These are phyloP conservation scores for Phytophthora pluvialis DNA, from an alignment of 352 stramenopile genomes.

Conservation along the genomic window DNA sequence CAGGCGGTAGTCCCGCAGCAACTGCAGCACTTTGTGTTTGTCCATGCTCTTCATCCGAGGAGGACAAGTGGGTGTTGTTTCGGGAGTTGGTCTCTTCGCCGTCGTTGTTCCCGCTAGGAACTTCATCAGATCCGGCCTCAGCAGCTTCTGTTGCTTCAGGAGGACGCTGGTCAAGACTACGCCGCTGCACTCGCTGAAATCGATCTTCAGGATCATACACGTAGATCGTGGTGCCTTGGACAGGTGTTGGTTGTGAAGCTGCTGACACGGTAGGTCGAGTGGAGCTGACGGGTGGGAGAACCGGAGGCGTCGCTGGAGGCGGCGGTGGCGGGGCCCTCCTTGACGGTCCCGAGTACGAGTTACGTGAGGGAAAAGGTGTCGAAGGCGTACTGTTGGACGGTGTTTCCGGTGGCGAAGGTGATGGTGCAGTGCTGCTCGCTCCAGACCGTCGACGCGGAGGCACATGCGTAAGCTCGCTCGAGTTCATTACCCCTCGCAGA, in stretches of 20 bases:
- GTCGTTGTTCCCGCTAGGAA: conserved; percentile 4
- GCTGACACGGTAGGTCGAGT: conserved; percentile 7
- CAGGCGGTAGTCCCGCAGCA: conserved; percentile 4
- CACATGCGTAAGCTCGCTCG: conserved; percentile 61
- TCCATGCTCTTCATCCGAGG: conserved; percentile 39
- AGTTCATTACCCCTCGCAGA: conserved; percentile 79
- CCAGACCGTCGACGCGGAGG: conserved; percentile 36
- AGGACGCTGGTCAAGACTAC: conserved; percentile 21
- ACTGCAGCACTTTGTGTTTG: conserved; percentile 9
- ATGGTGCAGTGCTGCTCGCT: conserved; percentile 8
- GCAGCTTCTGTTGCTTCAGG: conserved; percentile 1
- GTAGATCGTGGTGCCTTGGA: conserved; percentile 50
- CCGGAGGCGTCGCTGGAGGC: conserved; percentile 19
- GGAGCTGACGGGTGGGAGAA: conserved; percentile 15
- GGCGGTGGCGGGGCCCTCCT: conserved; percentile 24
- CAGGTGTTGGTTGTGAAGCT: conserved; percentile 9
- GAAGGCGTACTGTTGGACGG: conserved; percentile 13
- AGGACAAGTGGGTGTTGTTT: conserved; percentile 19
- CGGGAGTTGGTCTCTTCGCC: conserved; percentile 10
- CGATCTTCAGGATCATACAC: conserved; percentile 52
- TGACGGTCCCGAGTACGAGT: not conserved
- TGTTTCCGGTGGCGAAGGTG: conserved; percentile 21
- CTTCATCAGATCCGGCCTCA: conserved; percentile 10
- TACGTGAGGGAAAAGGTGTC: conserved; percentile 6
- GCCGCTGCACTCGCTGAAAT: conserved; percentile 42